phyloP scores from a whole-genome alignment of 805 yeast genomes.

The Cyberlindnera mrakii region DNA sequence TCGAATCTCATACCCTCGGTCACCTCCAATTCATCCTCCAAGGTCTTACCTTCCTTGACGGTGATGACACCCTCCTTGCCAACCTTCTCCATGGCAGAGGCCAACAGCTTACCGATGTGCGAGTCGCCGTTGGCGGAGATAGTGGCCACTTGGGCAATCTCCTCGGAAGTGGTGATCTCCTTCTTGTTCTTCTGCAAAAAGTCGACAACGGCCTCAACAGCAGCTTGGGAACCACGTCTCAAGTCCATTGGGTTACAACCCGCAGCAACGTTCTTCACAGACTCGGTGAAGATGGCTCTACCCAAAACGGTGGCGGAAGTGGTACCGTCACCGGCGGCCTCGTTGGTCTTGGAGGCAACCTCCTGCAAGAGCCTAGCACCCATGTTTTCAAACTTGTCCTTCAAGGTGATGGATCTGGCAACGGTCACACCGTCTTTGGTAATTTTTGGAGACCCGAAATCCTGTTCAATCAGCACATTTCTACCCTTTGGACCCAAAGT shows the following conservation, averaged over 20 bases:
- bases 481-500: slow-evolving; percentile 98
- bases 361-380: slow-evolving; percentile 96
- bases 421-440: slow-evolving; percentile 99
- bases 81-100: slow-evolving; percentile 98
- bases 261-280: slow-evolving; percentile 97
- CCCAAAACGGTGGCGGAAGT: slow-evolving; percentile 97
- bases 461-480: slow-evolving; percentile 94
- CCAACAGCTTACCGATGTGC: slow-evolving; percentile 89
- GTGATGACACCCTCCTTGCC: slow-evolving; percentile 99
- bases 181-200: slow-evolving; percentile 85
- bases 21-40: slow-evolving; percentile 95
- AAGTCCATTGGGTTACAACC: slow-evolving; percentile 99
- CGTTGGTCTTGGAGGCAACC: slow-evolving; percentile 97
- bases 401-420: slow-evolving; percentile 77
- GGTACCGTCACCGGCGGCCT: slow-evolving; percentile 98
- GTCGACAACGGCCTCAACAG: slow-evolving; percentile 91
- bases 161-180: slow-evolving; percentile 93
- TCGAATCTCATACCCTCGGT: slow-evolving; percentile 99
- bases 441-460: slow-evolving; percentile 95
- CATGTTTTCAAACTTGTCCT: slow-evolving; percentile 94
- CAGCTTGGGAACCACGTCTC: slow-evolving; percentile 97
- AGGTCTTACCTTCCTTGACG: slow-evolving; percentile 95
- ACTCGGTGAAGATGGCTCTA: slow-evolving; percentile 92
- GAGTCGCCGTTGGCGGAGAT: slow-evolving; percentile 96
- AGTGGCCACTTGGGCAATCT: slow-evolving; percentile 98